These are phyloP conservation scores for Fraxinus dipetala DNA, from an alignment of 305 asterid species.

Conservation along the genomic window DNA sequence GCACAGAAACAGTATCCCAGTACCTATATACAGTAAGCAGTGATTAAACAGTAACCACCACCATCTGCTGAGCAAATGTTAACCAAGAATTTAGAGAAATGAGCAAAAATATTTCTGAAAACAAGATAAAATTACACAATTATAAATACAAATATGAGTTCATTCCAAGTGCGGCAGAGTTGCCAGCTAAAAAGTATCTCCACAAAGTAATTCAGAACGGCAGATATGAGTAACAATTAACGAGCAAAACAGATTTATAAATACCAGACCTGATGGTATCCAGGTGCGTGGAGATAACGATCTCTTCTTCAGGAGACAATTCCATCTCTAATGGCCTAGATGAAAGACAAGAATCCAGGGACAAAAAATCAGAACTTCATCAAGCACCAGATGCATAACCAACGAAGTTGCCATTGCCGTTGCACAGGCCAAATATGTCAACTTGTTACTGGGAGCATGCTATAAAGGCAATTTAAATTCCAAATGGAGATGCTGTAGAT, in stretches of 20 bases:
- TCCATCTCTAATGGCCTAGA: conserved; percentile 79
- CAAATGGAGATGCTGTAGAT: background rate
- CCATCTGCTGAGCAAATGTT: background rate
- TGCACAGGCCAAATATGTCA: conserved; percentile 21
- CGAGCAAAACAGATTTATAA: conserved; percentile 6
- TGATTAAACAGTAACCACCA: background rate
- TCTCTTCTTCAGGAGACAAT: conserved; percentile 94
- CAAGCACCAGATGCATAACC: conserved; percentile 22
- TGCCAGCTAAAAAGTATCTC: background rate
- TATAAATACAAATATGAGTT: conserved; percentile 11
- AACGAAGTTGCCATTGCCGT: conserved; percentile 9
- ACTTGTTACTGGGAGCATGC: background rate
- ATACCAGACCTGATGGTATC: conserved; percentile 69
- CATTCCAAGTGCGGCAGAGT: background rate
- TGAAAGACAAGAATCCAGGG: conserved; percentile 26
- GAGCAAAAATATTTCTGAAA: background rate
- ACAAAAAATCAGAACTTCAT: conserved; percentile 25
- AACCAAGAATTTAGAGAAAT: background rate
- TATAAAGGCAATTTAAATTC: conserved; percentile 10
- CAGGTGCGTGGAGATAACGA: conserved; percentile 83
- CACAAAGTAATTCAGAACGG: background rate
- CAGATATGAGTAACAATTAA: conserved; percentile 1
- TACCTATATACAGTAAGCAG: background rate
- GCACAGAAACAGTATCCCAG: background rate
- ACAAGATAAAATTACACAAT: background rate